A percentile compares a stretch with the other conserved stretches of the same genome.
Conservation (phyloP, 2,329 filamentous ascomycete genomes). For the Botryotinia convoluta region DNA sequence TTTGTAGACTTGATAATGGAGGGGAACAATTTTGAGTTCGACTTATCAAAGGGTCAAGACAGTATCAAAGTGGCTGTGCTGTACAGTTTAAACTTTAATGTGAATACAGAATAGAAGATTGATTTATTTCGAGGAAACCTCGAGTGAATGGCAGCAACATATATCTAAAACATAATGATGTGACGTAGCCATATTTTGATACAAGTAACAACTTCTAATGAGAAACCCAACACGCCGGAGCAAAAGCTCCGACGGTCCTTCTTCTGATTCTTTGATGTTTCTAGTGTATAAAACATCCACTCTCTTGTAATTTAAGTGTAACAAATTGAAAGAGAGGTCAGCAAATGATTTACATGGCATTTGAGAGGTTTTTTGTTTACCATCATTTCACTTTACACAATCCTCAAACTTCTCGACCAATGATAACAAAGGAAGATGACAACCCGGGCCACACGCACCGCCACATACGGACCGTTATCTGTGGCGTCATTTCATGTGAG, state of each 20-base stretch:
- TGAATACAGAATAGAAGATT: background rate
- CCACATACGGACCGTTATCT: background rate
- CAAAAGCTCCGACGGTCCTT: background rate
- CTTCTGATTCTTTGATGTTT: background rate
- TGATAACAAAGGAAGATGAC: background rate
- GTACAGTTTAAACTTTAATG: background rate
- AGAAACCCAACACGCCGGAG: background rate
- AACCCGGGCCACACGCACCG: background rate
- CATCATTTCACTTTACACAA: background rate
- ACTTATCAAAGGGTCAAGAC: background rate
- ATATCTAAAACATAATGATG: background rate
- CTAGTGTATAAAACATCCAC: background rate
- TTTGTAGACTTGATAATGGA: background rate
- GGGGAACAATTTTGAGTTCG: background rate
- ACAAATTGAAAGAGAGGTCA: background rate
- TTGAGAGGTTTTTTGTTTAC: background rate
- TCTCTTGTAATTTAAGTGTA: background rate
- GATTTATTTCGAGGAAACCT: background rate
- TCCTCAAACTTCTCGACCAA: background rate
- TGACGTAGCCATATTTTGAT: constrained; percentile 4
- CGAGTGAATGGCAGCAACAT: constrained; percentile 9
- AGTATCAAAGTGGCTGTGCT: background rate
- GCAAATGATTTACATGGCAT: background rate
- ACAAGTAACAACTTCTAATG: background rate
- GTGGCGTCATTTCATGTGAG: background rate